A percentile compares a stretch with the other conserved stretches of the same genome.
These are phyloP conservation scores for Hymenoscyphus salicellus DNA, from an alignment of 2,329 filamentous ascomycete genomes.

Conservation along the genomic window DNA sequence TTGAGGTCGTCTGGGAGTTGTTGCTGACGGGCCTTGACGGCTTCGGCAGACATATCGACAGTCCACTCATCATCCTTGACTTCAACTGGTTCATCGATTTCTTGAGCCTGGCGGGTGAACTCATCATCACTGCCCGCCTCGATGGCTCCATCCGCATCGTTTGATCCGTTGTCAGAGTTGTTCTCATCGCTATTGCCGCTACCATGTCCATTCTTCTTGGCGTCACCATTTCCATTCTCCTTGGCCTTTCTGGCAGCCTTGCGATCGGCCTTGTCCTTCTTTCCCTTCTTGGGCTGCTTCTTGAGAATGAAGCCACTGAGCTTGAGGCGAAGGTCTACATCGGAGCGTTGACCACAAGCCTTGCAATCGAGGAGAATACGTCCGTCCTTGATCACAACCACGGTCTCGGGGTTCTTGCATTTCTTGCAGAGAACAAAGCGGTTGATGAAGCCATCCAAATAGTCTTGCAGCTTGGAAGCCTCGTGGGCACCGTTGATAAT, in stretches of 20 bases:
- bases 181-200: slow-evolving; percentile 61
- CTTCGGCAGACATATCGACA: slow-evolving; percentile 92
- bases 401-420: slow-evolving; percentile 99
- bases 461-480: slow-evolving; percentile 90
- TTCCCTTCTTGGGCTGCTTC: slow-evolving; percentile 88
- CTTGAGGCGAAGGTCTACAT: slow-evolving; percentile 91
- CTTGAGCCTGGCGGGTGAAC: slow-evolving; percentile 72
- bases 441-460: slow-evolving; percentile 96
- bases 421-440: slow-evolving; percentile 99
- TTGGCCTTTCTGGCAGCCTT: slow-evolving; percentile 91
- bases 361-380: slow-evolving; percentile 96
- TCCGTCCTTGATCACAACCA: slow-evolving; percentile 90
- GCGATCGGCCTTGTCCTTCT: slow-evolving; percentile 92
- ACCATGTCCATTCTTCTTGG: slow-evolving; percentile 52
- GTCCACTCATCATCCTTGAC: slow-evolving; percentile 90
- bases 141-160: slow-evolving; percentile 50
- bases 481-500: slow-evolving; percentile 99
- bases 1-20: slow-evolving; percentile 93
- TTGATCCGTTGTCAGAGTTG: slow-evolving; percentile 54
- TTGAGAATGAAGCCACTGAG: slow-evolving; percentile 96
- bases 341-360: slow-evolving; percentile 89
- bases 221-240: slow-evolving; percentile 53
- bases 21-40: slow-evolving; percentile 89
- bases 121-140: slow-evolving; percentile 88
- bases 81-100: slow-evolving; percentile 66